Evolutionary conservation across 305 asterid species (phyloP), one percentile per base, ranked within the genome.

Genomic region (Fraxinus platypoda): DNA sequence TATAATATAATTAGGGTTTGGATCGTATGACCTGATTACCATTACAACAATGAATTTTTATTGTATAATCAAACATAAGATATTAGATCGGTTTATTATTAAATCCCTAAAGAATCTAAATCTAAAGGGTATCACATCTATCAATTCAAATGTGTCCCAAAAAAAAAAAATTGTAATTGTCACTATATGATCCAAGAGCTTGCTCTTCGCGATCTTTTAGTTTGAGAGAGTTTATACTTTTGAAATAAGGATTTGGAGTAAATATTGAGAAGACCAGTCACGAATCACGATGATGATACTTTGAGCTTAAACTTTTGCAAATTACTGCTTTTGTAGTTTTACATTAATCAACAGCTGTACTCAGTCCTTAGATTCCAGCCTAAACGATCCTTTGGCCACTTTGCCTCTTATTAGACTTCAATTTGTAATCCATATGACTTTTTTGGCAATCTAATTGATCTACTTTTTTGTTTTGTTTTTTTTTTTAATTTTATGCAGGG

Each of bases 401-500:
- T 68, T 68, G 34, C 21, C 35, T 66, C 8, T 66, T 26, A 66
- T 73, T n/a, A n/a, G 35, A 19, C 2, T 28, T 68, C 6, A 23
- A 26, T 30, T 38, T 21, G 74, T 41, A 54, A 30, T 83, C 23
- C 73, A 73, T 66, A 34, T 57, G 26, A 72, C 52, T 68, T 62
- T 26, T 7, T 21, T 72, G 64, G 74, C 52, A 62, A 77, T 52
- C 71, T 6, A 76, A 35, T 62, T 62, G 62, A 80, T 74, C 52
- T 75, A 64, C 64, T 66, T 66, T 25, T 19, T 31, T 31, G 1
- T 31, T 30, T 1, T 30, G n/a, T 68, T 38, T 38, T 7, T 37
- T 6, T 1, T 8, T 41, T 37, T 37, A 0, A 8, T 81, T 86
- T 80, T 78, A 23, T 87, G 83, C 92, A 97, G 99, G 92, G 88